Conservation (phyloP, 2,329 filamentous ascomycete species). For the Chrysoporthe deuterocubensis region DNA sequence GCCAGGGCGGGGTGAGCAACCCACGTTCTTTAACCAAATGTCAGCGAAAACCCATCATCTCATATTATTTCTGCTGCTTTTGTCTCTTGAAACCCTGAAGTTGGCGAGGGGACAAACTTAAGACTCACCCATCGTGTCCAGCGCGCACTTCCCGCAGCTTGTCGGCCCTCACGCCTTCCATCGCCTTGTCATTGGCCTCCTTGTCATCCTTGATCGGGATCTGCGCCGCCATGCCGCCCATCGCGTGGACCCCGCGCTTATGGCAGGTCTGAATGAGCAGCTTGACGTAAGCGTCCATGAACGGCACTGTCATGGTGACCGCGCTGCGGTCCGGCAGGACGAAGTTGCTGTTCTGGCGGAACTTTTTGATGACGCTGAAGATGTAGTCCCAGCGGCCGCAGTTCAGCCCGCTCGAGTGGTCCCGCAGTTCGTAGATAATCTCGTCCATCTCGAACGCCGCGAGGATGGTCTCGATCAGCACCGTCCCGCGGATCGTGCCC, state of each 20-base stretch:
- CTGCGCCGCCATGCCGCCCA: conserved; percentile 98
- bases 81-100: neutral
- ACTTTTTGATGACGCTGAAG: conserved; percentile 99
- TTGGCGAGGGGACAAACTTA: neutral
- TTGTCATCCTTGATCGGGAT: conserved; percentile 98
- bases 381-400: conserved; percentile 99
- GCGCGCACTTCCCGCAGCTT: conserved; percentile 95
- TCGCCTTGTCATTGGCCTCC: conserved; percentile 88
- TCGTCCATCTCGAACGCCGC: conserved; percentile 99
- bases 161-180: conserved; percentile 90
- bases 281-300: conserved; percentile 96
- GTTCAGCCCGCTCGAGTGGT: conserved; percentile 95
- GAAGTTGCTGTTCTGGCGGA: conserved; percentile 92
- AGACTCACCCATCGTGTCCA: conserved; percentile 77
- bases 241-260: conserved; percentile 93
- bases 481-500: conserved; percentile 92
- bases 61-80: neutral
- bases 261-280: conserved; percentile 98
- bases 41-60: neutral
- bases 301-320: conserved; percentile 97
- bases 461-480: conserved; percentile 96
- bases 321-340: conserved; percentile 87
- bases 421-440: conserved; percentile 98
- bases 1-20: conserved; percentile 95
- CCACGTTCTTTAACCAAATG: conserved; percentile 66